These are phyloP conservation scores for Diospyros kaki DNA, from an alignment of 148 eudicot genomes.

Conservation along the genomic window DNA sequence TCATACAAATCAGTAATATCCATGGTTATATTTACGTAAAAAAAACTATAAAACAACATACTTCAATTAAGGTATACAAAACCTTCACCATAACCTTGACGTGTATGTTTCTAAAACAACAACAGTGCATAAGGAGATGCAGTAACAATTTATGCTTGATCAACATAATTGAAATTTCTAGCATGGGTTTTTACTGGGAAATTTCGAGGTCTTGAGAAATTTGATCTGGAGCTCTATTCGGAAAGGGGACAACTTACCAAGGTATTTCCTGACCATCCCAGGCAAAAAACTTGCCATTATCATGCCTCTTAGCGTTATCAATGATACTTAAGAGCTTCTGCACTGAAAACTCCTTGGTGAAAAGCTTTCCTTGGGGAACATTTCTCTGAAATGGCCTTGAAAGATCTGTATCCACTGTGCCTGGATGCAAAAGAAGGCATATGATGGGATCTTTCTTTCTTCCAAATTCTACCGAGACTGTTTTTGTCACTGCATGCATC, in stretches of 20 bases:
- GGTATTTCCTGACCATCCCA: constrained; percentile 99
- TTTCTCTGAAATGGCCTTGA: constrained; percentile 87
- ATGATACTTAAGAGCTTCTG: constrained; percentile 75
- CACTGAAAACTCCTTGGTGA: constrained; percentile 79
- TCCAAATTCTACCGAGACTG: constrained; percentile 76
- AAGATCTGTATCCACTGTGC: constrained; percentile 91
- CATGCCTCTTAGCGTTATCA: constrained; percentile 50
- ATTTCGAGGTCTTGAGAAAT: not conserved
- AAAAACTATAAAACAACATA: no score
- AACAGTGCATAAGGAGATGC: no score
- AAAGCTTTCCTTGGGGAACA: constrained; percentile 76
- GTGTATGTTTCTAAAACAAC: no score
- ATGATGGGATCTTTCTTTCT: constrained; percentile 75
- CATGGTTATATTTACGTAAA: no score
- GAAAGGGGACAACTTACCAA: constrained; percentile 42
- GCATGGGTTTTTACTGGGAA: not conserved
- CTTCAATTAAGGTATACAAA: no score
- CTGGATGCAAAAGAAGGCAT: constrained; percentile 85
- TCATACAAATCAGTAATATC: no score
- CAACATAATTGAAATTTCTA: no score
- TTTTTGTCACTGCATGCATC: constrained; percentile 68
- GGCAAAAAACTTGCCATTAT: constrained; percentile 91
- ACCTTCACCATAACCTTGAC: no score
- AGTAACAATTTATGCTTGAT: no score
- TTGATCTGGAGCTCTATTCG: not conserved